A percentile compares a stretch with the other conserved stretches of the same genome.
These are phyloP conservation scores for Claviceps africana DNA, from an alignment of 2,329 filamentous ascomycete species.

Conservation along the genomic window DNA sequence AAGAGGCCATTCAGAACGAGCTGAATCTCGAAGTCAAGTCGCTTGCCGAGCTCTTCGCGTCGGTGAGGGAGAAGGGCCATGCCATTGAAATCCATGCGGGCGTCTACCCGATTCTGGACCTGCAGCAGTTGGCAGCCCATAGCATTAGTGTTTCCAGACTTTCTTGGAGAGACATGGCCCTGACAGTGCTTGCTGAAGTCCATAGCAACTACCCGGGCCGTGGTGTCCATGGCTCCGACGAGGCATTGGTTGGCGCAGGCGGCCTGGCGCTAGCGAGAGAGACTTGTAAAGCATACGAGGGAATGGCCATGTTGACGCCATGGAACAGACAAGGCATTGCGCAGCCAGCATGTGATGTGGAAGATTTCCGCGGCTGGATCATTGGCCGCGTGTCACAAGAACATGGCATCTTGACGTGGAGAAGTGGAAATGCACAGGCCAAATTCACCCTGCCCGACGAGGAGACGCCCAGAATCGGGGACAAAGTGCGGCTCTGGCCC, in stretches of 20 bases:
- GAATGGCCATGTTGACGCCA: constrained; percentile 54
- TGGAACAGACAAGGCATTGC: constrained; percentile 30
- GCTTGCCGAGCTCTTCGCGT: constrained; percentile 10
- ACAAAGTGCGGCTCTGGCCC: constrained; percentile 59
- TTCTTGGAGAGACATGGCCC: constrained; percentile 43
- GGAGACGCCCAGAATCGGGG: constrained; percentile 39
- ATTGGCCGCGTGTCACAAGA: constrained; percentile 64
- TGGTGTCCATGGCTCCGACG: constrained; percentile 31
- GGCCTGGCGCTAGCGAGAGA: constrained; percentile 59
- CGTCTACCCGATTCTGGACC: constrained; percentile 61
- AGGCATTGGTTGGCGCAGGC: constrained; percentile 57
- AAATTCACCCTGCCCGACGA: constrained; percentile 5
- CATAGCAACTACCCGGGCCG: constrained; percentile 52
- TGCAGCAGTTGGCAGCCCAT: constrained; percentile 66
- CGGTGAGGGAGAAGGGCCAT: constrained; percentile 23
- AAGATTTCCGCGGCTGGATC: constrained; percentile 44
- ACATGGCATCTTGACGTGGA: constrained; percentile 58
- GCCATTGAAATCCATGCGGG: constrained; percentile 60
- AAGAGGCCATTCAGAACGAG: constrained; percentile 6
- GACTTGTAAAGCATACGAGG: constrained; percentile 55
- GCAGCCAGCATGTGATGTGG: constrained; percentile 15
- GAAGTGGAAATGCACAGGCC: constrained; percentile 17
- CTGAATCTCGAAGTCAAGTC: constrained; percentile 9
- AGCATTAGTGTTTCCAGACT: constrained; percentile 32
- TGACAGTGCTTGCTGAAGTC: constrained; percentile 60